Percentiles rank a stretch among this genome's conserved stretches.
Evolutionary conservation across 1,139 yeast species (phyloP).

Genomic region (Wickerhamiella infanticola): DNA sequence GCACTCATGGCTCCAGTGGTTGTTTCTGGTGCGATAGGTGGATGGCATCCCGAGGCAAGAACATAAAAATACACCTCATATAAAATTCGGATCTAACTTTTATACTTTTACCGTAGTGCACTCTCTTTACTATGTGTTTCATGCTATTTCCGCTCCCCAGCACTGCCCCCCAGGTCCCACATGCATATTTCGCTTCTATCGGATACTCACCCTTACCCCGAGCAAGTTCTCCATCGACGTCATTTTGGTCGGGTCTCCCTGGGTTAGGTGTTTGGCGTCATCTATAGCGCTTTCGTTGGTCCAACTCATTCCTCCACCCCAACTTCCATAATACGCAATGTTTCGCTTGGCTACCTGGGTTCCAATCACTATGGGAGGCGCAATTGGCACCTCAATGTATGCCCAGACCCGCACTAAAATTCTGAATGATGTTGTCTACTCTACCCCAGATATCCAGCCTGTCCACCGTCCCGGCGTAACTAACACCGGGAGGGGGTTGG

Average conservation of each 20-base stretch:
- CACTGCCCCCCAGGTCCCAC: too few relatives aligned
- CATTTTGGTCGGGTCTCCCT: too few relatives aligned
- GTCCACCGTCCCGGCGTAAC: conserved; percentile 7
- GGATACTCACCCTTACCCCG: not conserved
- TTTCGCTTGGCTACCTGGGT: not conserved
- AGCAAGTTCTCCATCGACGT: too few relatives aligned
- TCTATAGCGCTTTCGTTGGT: too few relatives aligned
- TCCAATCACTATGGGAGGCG: conserved; percentile 7
- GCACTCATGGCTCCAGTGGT: conserved; percentile 39
- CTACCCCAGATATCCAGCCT: conserved; percentile 9
- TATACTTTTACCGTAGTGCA: too few relatives aligned
- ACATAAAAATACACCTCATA: too few relatives aligned
- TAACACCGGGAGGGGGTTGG: conserved; percentile 8
- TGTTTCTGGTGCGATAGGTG: conserved; percentile 41
- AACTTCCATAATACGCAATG: not conserved
- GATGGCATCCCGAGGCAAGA: conserved; percentile 11
- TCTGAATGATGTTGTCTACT: conserved; percentile 7
- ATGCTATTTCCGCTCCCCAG: too few relatives aligned
- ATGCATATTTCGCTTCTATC: not conserved
- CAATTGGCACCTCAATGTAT: conserved; percentile 5
- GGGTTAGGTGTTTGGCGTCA: too few relatives aligned
- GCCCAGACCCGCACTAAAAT: not conserved
- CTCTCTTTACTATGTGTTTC: too few relatives aligned
- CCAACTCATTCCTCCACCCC: too few relatives aligned
- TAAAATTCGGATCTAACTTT: too few relatives aligned